Evolutionary conservation across 257 asterid species (phyloP).

Genomic region (Solanum ossicruentum): DNA sequence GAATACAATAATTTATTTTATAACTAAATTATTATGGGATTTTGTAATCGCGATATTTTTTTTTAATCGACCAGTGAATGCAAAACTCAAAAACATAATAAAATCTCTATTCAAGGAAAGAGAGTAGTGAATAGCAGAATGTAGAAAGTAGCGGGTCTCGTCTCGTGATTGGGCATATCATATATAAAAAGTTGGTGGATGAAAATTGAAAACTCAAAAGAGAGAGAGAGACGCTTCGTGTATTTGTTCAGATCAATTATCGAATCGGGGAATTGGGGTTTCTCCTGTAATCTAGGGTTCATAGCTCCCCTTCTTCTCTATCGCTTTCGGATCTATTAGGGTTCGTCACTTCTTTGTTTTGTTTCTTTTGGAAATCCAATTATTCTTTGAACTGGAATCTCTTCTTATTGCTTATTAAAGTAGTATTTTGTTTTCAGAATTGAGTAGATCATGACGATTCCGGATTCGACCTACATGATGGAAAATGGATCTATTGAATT

Average conservation of each 20-base stretch:
- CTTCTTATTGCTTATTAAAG: neutral
- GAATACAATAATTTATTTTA: too few relatives aligned
- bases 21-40: too few relatives aligned
- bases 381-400: neutral
- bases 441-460: constrained; percentile 69
- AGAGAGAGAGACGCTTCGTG: neutral
- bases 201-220: neutral
- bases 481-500: constrained; percentile 74
- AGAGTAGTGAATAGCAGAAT: neutral
- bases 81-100: neutral
- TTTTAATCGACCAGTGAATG: neutral
- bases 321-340: neutral
- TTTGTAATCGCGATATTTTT: too few relatives aligned
- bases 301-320: neutral
- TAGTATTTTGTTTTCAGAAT: neutral
- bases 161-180: neutral
- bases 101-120: neutral
- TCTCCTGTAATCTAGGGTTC: constrained; percentile 34
- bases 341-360: neutral
- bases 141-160: neutral
- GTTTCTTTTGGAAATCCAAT: constrained; percentile 7
- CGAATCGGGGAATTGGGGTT: neutral
- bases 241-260: neutral
- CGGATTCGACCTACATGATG: constrained; percentile 64
- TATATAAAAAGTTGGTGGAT: neutral